A percentile compares a stretch with the other conserved stretches of the same genome.
phyloP scores from a whole-genome alignment of 2,329 filamentous ascomycete genomes.

The Metarhizium anisopliae region DNA sequence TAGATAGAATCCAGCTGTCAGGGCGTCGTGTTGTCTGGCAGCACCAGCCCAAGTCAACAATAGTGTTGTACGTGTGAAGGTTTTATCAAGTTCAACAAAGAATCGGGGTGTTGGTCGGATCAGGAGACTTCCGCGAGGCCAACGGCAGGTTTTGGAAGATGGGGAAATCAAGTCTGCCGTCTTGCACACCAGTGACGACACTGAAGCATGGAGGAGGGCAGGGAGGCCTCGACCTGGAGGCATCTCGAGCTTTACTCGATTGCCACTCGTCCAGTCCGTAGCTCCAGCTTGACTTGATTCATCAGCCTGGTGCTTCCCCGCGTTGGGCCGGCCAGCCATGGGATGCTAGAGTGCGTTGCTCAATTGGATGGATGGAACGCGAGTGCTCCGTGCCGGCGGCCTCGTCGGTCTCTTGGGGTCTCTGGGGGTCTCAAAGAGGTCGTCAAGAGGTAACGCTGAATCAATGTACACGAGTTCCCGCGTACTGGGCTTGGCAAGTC shows the following conservation, averaged over 20 bases:
- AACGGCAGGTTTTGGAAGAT: background rate
- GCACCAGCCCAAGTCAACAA: background rate
- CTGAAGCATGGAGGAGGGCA: background rate
- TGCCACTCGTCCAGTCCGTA: too few species aligned
- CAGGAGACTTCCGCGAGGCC: background rate
- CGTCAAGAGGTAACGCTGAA: too few species aligned
- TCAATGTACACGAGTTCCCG: background rate
- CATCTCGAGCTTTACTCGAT: too few species aligned
- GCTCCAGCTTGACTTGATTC: slow-evolving; percentile 7
- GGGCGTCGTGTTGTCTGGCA: background rate
- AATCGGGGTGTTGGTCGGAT: background rate
- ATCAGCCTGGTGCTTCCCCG: background rate
- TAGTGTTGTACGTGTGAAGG: background rate
- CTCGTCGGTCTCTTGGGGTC: background rate
- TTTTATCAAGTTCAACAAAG: background rate
- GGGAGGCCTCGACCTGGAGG: too few species aligned
- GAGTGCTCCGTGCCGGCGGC: background rate
- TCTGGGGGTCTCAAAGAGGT: background rate
- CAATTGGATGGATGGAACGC: background rate
- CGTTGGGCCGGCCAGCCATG: background rate
- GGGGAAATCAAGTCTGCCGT: background rate
- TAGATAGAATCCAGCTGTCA: background rate
- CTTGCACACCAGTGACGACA: background rate
- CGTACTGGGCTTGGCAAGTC: too few species aligned
- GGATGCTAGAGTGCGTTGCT: background rate